Base-by-base conservation (phyloP, 352 stramenopile genomes). In the Globisporangium paddicum region DNA sequence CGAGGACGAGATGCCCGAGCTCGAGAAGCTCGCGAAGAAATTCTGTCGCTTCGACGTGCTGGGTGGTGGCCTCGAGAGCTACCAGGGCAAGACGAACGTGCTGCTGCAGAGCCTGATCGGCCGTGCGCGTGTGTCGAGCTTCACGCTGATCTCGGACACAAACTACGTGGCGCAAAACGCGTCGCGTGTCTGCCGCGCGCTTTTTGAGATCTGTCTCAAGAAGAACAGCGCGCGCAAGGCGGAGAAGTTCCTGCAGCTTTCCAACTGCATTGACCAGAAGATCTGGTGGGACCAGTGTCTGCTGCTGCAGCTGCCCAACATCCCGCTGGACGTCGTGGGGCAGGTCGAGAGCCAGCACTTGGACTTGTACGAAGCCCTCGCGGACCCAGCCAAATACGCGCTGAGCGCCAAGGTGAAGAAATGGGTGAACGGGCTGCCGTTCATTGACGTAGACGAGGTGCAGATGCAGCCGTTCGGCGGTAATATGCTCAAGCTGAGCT, bases 151-250 rank as follows among this genome's bases (percentile, higher is more conserved):
- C 58, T 98, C 93, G 9, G 98, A 99, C 78, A 99, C 94, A 3
- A 99, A 99, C 63, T 99, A 99, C 77, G 96, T 99, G 6, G 96
- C 96, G 18, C 97, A 99, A 53, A 99, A 99, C 69, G 97, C 96
- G 9, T 96, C 94, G 35, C 87, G 98, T 48, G 96, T 99, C 28
- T 95, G 96, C 14, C 86, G 97, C 23, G 97, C 97, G 23, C 72
- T 99, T 34, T 99, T 99, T 77, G 98, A 99, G 75, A 99, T 99
- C 56, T 98, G 81, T 28, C 58, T 98, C 40, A 94, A 96, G 63
- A 92, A 95, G 55, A 83, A 95, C 50, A 96, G 82, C 64, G 83
- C 82, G 23, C 69, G 71, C 4, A 79, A 89, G n/a, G 89, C 90
- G 0, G 73, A 98, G 21, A 98, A 96, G 60, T 96, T 99, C 51